Base-by-base conservation (phyloP, 1,284 basidiomycete genomes). In the Porogramme epimiltina region DNA sequence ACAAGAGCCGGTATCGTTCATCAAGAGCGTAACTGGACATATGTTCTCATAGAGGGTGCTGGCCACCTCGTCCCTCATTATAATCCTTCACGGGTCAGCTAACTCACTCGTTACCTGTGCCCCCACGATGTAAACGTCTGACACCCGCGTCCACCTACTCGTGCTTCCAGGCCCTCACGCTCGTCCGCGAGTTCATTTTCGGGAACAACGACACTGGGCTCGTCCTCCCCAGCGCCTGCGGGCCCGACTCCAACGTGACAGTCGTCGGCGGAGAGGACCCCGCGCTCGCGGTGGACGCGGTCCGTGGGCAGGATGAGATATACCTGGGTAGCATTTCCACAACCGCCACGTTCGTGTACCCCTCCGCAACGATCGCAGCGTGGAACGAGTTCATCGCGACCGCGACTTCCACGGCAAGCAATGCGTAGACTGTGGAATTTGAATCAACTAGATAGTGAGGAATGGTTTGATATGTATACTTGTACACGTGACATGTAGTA, bases 181-280 rank as follows among this genome's bases (percentile, higher is more conserved):
- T 69, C 54, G 45, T 65, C 19, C 63, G 65, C 38, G 66, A 68
- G 42, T 69, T 68, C 58, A 54, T 69, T 22, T 47, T 70, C 34
- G 68, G 68, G 2, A 52, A 46, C 52, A 69, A 68, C 53, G 64
- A 20, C 11, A 63, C 51, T 73, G 77, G 23, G 86, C 85, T 65
- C 46, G 33, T 37, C 34, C 5, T 37, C 34, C 28, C 15, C 28
- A 8, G 28, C 28, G 28, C 8, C 9, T 31, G 8, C 28, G 28
- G 8, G 28, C 28, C 15, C 28, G 34, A 18, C 16, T 6, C 9
- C 13, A 10, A 9, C 34, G 22, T 54, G 36, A 66, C 64, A 16
- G 57, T 59, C 10, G 61, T 81, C 3, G 84, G 85, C 10, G 85
- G 84, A 13, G 78, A 81, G 61, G 66, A 73, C 56, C 66, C 70